phyloP scores from a whole-genome alignment of 257 asterid genomes.

The Lantana camara region DNA sequence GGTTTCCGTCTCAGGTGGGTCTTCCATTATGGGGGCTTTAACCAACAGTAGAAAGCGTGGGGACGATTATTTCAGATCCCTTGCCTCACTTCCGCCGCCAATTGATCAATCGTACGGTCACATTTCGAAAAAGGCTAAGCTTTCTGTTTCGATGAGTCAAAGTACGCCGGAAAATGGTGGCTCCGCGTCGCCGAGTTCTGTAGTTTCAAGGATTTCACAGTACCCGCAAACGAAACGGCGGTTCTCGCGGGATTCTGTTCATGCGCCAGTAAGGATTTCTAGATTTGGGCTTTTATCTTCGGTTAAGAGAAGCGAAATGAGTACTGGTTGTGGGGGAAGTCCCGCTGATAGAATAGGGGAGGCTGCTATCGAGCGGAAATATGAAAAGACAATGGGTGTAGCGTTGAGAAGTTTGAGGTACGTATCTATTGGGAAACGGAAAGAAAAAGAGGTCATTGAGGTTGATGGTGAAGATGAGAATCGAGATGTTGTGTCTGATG shows the following conservation, averaged over 20 bases:
- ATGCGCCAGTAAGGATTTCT: slow-evolving; percentile 57
- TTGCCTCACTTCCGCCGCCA: slow-evolving; percentile 24
- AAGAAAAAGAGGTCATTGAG: slow-evolving; percentile 49
- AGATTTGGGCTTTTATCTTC: slow-evolving; percentile 29
- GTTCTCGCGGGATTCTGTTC: slow-evolving; percentile 49
- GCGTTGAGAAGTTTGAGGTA: slow-evolving; percentile 39
- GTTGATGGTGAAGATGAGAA: slow-evolving; percentile 36
- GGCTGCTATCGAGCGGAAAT: not conserved
- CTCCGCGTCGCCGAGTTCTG: slow-evolving; percentile 21
- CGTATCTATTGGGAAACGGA: slow-evolving; percentile 7
- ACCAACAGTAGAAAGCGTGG: slow-evolving; percentile 62
- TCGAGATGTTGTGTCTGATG: slow-evolving; percentile 19
- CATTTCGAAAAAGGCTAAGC: slow-evolving; percentile 47
- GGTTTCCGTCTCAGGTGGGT: slow-evolving; percentile 17
- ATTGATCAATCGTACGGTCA: slow-evolving; percentile 33
- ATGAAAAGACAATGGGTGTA: slow-evolving; percentile 8
- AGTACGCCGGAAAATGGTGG: slow-evolving; percentile 20
- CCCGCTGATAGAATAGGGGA: slow-evolving; percentile 41
- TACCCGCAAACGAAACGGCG: slow-evolving; percentile 45
- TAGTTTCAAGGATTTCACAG: slow-evolving; percentile 30
- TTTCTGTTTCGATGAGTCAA: slow-evolving; percentile 25
- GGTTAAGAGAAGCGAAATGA: slow-evolving; percentile 17
- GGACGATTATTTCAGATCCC: slow-evolving; percentile 37
- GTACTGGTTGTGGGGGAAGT: slow-evolving; percentile 20
- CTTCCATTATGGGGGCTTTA: slow-evolving; percentile 57